These are phyloP conservation scores for Chytriomyces sp. DNA, from an alignment of 192 early-diverging fungal species.

Conservation along the genomic window DNA sequence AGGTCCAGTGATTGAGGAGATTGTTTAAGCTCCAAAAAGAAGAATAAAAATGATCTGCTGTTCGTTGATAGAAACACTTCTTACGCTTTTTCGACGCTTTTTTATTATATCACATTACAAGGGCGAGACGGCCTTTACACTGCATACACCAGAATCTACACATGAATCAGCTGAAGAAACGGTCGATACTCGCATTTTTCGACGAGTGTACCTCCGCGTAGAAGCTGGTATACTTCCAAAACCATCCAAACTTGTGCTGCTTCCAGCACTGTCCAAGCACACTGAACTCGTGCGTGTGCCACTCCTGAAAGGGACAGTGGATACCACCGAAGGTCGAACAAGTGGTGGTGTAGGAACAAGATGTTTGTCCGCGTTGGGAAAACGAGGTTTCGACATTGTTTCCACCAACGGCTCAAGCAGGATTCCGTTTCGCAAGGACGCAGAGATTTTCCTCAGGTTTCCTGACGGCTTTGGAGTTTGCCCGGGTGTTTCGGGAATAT, in stretches of 20 bases:
- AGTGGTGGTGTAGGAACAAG: no score
- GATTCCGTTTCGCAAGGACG: not conserved
- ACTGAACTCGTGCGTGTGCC: not conserved
- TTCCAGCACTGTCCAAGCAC: not conserved
- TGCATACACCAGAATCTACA: not conserved
- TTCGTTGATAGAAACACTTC: no score
- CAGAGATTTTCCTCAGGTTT: no score
- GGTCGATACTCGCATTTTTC: conserved; percentile 12
- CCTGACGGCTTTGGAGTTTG: not conserved
- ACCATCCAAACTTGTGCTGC: no score
- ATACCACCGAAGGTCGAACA: no score
- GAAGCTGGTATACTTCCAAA: no score
- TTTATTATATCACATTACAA: no score
- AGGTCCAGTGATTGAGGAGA: conserved; percentile 41
- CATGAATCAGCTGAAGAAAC: conserved; percentile 17
- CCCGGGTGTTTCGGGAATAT: not conserved
- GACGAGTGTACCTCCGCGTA: not conserved
- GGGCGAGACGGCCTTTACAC: not conserved
- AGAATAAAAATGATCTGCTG: not conserved
- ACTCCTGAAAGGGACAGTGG: not conserved
- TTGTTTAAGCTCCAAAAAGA: conserved; percentile 25
- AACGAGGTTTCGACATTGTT: not conserved
- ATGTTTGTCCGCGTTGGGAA: no score
- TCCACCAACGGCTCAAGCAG: not conserved
- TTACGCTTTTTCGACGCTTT: no score